Percentiles rank a stretch among this genome's conserved stretches.
Evolutionary conservation across 1,284 basidiomycete genomes (phyloP).

Genomic region (Austropuccinia psidii): DNA sequence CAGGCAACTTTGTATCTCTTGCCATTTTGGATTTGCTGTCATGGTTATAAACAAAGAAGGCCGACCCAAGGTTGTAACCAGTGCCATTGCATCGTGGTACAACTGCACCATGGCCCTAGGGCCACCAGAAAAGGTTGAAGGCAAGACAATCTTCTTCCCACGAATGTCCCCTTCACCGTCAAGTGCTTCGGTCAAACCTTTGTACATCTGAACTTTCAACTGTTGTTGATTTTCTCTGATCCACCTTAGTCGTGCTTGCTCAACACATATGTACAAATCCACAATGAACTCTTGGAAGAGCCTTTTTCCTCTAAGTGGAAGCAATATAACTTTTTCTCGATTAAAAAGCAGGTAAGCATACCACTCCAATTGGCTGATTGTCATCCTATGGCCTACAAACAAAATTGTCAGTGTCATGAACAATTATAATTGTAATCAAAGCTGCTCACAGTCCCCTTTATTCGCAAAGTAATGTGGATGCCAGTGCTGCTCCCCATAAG

Average conservation of each 20-base stretch:
- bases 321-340: background rate
- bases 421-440: too few relatives aligned
- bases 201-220: background rate
- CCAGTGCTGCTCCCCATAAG: background rate
- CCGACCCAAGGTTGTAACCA: slow-evolving; percentile 45
- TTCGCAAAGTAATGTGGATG: too few relatives aligned
- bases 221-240: background rate
- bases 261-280: slow-evolving; percentile 8
- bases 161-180: slow-evolving; percentile 11
- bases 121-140: slow-evolving; percentile 48
- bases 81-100: slow-evolving; percentile 48
- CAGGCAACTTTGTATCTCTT: slow-evolving; percentile 46
- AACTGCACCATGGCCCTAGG: slow-evolving; percentile 47
- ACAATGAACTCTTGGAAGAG: background rate
- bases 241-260: background rate
- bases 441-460: too few relatives aligned
- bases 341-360: background rate
- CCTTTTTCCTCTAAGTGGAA: background rate
- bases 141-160: slow-evolving; percentile 44
- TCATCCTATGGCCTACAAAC: too few relatives aligned
- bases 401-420: too few relatives aligned
- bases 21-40: slow-evolving; percentile 50
- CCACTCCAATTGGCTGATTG: background rate
- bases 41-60: slow-evolving; percentile 50
- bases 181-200: background rate